Evolutionary conservation across 176 grass and related monocot species (phyloP), one percentile per base, ranked within the genome.

Genomic region (Eragrostis nindensis): DNA sequence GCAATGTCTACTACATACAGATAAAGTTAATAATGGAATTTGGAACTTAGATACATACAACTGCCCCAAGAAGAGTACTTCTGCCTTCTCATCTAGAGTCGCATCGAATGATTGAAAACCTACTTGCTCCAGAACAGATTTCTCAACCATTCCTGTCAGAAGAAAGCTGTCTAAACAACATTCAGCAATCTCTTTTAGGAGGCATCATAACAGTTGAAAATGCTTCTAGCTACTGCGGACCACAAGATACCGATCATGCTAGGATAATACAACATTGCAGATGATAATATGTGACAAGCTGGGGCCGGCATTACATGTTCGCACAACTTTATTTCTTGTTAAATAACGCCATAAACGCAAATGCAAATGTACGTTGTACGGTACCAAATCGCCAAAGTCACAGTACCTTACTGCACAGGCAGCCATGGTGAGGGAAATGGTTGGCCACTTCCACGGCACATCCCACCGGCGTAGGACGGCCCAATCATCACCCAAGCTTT

Each of bases 371-470:
- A 36, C 32, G 4, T n/a, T n/a, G n/a, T n/a, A 73, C 8, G 18
- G 5, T 18, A 38, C 32, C 60, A 60, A 60, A 73, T 32, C 14
- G n/a, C 12, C 9, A 45, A 68, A 62, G 0, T 25, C 26, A 8
- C 30, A n/a, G 3, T 76, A 98, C 95, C 95, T 93, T 73, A 95
- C 57, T 67, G 79, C 86, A 78, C 88, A 98, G 39, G 92, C 95
- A 72, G 91, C 60, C 88, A 98, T 95, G 21, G 92, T 93, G 53
- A 98, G 90, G 16, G 86, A 83, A 83, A 90, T 79, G 68, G 92
- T 95, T 74, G 84, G 90, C 95, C 95, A 98, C 39, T 87, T 62
- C 92, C 95, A 98, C 24, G 92, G 95, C 57, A 98, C 95, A 75
- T 98, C 90, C 95, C 95, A 98, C 41, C 78, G 74, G 74, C 66